phyloP scores from a whole-genome alignment of 495 filamentous ascomycete species.

The Neurospora africana region DNA sequence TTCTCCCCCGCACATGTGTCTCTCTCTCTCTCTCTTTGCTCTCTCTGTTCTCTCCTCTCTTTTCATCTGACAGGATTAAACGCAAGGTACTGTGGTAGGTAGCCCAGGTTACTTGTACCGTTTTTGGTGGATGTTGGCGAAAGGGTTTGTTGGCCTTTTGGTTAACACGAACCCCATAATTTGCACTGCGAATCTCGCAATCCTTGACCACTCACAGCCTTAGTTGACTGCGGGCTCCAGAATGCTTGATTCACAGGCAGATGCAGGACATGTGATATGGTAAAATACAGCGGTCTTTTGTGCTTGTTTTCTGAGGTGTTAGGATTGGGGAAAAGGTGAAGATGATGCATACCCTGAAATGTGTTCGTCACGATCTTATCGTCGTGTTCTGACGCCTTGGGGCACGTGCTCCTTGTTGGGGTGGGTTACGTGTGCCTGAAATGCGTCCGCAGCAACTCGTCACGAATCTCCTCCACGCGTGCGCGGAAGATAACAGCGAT shows the following conservation, averaged over 20 bases:
- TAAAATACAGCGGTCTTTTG: constrained; percentile 14
- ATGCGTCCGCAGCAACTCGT: neutral
- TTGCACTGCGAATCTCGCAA: constrained; percentile 14
- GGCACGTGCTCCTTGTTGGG: neutral
- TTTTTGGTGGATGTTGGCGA: constrained; percentile 5
- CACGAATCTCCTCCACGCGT: neutral
- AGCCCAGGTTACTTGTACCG: constrained; percentile 16
- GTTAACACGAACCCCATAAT: constrained; percentile 4
- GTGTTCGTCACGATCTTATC: neutral
- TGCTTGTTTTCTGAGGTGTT: constrained; percentile 7
- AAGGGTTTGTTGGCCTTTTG: constrained; percentile 4
- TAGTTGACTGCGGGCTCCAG: constrained; percentile 10
- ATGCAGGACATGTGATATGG: constrained; percentile 13
- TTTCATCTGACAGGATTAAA: constrained; percentile 9
- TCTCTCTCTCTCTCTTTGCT: constrained; percentile 5
- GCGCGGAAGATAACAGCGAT: neutral
- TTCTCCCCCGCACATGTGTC: constrained; percentile 8
- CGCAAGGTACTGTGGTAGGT: neutral
- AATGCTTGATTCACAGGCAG: constrained; percentile 10
- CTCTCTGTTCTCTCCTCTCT: constrained; percentile 5
- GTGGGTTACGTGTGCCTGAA: neutral
- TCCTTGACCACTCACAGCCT: constrained; percentile 12
- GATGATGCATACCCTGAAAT: constrained; percentile 24
- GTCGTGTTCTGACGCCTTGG: neutral
- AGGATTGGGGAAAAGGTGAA: constrained; percentile 13